phyloP scores from a whole-genome alignment of 202 grass and related monocot species.

The Brachypodium distachyon region DNA sequence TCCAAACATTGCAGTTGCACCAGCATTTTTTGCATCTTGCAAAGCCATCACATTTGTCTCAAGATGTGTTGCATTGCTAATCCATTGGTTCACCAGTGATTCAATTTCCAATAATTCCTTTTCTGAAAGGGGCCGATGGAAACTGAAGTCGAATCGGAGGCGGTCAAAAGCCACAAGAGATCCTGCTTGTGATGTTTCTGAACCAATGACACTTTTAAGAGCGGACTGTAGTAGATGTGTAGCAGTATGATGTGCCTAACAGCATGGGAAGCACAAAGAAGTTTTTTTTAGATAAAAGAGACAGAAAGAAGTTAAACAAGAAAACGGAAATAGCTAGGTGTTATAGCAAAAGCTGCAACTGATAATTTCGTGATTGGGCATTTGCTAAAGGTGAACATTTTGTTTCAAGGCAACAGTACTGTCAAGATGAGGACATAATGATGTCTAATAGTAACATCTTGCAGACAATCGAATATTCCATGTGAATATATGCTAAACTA shows the following conservation, averaged over 20 bases:
- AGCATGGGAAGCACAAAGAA: neutral
- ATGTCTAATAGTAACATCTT: slow-evolving; percentile 19
- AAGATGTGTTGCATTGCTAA: slow-evolving; percentile 53
- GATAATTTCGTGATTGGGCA: neutral
- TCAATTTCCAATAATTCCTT: slow-evolving; percentile 71
- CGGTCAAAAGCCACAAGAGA: slow-evolving; percentile 92
- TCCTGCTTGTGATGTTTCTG: slow-evolving; percentile 94
- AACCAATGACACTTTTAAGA: slow-evolving; percentile 66
- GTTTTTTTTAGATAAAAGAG: too few species aligned
- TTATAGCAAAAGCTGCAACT: neutral
- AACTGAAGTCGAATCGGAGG: slow-evolving; percentile 95
- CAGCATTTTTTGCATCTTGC: slow-evolving; percentile 84
- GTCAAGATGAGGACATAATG: too few species aligned
- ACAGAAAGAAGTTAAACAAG: slow-evolving; percentile 1
- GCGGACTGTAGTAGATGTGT: slow-evolving; percentile 95
- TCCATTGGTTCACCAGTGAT: slow-evolving; percentile 82
- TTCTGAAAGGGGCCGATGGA: slow-evolving; percentile 71
- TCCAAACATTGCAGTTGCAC: slow-evolving; percentile 96
- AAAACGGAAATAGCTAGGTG: neutral
- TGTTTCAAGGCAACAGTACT: neutral
- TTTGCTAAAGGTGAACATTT: neutral
- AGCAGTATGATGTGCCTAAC: slow-evolving; percentile 92
- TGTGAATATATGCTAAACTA: neutral
- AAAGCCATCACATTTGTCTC: slow-evolving; percentile 88
- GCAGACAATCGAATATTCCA: neutral